Base-by-base conservation (phyloP, 371 early-diverging fungal species). In the Funneliformis caledonium region DNA sequence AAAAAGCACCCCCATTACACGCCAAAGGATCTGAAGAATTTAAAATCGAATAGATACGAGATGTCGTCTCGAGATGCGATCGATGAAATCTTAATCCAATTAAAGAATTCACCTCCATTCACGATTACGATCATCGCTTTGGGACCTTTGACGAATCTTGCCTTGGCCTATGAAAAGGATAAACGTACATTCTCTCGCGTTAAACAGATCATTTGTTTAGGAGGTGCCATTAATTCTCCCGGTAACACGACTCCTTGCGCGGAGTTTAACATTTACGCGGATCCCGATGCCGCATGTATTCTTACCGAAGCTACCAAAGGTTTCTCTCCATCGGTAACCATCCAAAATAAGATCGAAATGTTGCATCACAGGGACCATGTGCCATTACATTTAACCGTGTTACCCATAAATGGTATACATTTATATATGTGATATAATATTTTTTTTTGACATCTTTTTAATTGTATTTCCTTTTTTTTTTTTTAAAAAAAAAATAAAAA, bases 111-210 rank as follows among this genome's bases (percentile, higher is more conserved):
- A 16, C 62, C 85, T 78, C 56, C 56, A 56, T 56, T 88, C 26
- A 88, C 89, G 0, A 67, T 91, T 12, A 86, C 87, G 3, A 82
- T 91, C 47, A 82, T 88, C 62, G 88, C 87, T 6, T 67, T 91
- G 12, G 91, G 90, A 0, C 91, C 90, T 0, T 81, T 91, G 80
- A 89, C 90, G n/a, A 91, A 89, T 80, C n/a, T 91, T 43, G 90
- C 89, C 0, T 72, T 88, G 10, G 90, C 89, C 1, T 84, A 87
- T 50, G 81, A 87, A 68, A 84, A 87, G 45, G 87, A 91, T 64
- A 86, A 88, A 19, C 67, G 81, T 9, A 86, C 87, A 2, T 86
- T 89, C 78, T 82, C 86, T n/a, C 84, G 87, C 6, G 88, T 85
- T 56, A 88, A 89, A 70, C 84, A 84, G 45, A 82, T 90, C 47